phyloP scores from a whole-genome alignment of 164 flowering plant species.

The Platanus orientalis region DNA sequence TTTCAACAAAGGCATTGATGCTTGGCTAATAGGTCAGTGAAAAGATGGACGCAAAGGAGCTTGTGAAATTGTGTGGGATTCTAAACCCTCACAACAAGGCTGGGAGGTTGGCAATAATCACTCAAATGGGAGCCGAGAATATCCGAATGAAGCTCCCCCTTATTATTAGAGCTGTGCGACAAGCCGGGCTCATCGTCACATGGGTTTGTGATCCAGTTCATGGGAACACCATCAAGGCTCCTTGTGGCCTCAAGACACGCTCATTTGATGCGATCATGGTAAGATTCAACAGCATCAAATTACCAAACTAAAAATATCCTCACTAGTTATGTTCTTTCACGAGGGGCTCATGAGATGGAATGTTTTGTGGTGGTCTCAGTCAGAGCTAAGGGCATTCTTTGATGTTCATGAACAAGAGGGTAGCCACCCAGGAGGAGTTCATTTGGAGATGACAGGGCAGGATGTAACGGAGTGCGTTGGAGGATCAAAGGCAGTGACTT shows the following conservation, averaged over 20 bases:
- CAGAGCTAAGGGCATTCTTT: conserved; percentile 65
- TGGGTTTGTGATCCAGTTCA: conserved; percentile 67
- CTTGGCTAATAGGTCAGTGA: conserved; percentile 38
- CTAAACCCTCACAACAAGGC: conserved; percentile 51
- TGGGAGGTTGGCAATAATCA: conserved; percentile 44
- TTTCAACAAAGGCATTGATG: not conserved
- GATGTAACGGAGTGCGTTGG: conserved; percentile 71
- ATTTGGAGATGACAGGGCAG: conserved; percentile 72
- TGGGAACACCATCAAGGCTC: conserved; percentile 56
- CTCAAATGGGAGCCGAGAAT: conserved; percentile 56
- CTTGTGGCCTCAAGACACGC: conserved; percentile 65
- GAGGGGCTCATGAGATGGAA: too few relatives aligned
- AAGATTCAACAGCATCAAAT: conserved; percentile 1
- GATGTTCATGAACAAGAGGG: conserved; percentile 77
- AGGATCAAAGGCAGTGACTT: conserved; percentile 50
- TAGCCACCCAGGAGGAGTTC: conserved; percentile 64
- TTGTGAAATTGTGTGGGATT: conserved; percentile 45
- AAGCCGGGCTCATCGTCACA: conserved; percentile 52
- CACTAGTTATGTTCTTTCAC: too few relatives aligned
- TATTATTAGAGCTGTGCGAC: conserved; percentile 46
- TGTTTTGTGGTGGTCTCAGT: conserved; percentile 22
- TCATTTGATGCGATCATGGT: conserved; percentile 59
- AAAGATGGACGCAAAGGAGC: conserved; percentile 52
- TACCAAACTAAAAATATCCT: too few relatives aligned
- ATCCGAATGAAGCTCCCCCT: conserved; percentile 52